These are phyloP conservation scores for Perkinsus chesapeaki DNA, from an alignment of 169 alveolate genomes.

Conservation along the genomic window DNA sequence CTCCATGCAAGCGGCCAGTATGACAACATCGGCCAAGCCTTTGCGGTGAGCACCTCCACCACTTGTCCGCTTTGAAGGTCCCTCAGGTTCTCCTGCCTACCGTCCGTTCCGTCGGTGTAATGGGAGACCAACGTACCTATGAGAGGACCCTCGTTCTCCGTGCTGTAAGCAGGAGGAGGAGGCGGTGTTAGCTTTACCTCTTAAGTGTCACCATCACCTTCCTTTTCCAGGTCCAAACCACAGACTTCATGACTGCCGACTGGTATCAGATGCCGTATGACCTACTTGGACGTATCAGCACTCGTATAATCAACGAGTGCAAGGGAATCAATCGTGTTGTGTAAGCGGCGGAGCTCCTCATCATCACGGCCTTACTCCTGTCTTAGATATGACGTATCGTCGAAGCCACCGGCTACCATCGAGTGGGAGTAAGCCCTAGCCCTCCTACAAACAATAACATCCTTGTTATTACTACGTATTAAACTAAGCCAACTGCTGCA, in stretches of 20 bases:
- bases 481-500: too few species aligned
- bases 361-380: background rate
- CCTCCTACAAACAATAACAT: background rate
- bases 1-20: conserved; percentile 22
- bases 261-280: conserved; percentile 42
- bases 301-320: conserved; percentile 43
- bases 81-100: conserved; percentile 42
- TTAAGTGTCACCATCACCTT: background rate
- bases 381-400: conserved; percentile 37
- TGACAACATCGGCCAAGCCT: conserved; percentile 38
- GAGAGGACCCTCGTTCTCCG: conserved; percentile 26
- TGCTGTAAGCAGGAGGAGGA: conserved; percentile 15
- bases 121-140: conserved; percentile 47
- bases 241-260: conserved; percentile 42
- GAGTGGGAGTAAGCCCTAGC: conserved; percentile 29
- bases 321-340: conserved; percentile 13
- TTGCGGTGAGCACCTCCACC: conserved; percentile 8
- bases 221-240: background rate
- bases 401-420: conserved; percentile 56
- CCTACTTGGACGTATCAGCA: conserved; percentile 26
- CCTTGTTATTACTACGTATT: too few species aligned
- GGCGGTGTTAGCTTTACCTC: background rate
- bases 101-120: conserved; percentile 45
- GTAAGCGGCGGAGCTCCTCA: too few species aligned
- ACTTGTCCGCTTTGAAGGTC: background rate